These are phyloP conservation scores for Sporothrix variecibatus DNA, from an alignment of 2,329 filamentous ascomycete species.

Conservation along the genomic window DNA sequence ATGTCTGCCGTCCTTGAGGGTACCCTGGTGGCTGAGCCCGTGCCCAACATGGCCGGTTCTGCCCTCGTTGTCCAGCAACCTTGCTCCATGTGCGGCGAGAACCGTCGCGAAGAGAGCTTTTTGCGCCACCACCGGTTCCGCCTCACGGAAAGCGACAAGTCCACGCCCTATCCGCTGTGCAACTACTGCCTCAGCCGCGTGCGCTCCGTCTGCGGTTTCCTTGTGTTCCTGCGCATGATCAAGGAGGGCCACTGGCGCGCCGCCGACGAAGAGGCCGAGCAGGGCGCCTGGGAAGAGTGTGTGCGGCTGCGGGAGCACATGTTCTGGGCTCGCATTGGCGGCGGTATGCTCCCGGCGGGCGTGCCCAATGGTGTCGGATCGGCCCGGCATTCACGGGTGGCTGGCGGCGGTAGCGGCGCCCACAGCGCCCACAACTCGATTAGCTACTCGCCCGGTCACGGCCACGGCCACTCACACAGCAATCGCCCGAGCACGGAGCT, in stretches of 20 bases:
- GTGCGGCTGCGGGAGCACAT: conserved; percentile 87
- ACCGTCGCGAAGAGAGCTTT: conserved; percentile 68
- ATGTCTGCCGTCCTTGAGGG: conserved; percentile 82
- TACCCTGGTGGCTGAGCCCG: conserved; percentile 84
- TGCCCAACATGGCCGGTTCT: conserved; percentile 54
- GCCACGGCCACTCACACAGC: conserved; percentile 6
- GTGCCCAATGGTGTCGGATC: neutral
- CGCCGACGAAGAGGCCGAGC: conserved; percentile 80
- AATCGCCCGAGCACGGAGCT: conserved; percentile 5
- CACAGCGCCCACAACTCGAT: conserved; percentile 19
- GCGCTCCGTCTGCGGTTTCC: conserved; percentile 86
- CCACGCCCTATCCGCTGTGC: conserved; percentile 88
- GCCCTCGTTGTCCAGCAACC: neutral
- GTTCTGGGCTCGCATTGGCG: conserved; percentile 94
- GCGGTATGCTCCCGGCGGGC: conserved; percentile 75
- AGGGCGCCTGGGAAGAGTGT: conserved; percentile 91
- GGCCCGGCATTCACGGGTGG: conserved; percentile 19
- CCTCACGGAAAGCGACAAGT: conserved; percentile 80
- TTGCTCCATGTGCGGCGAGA: conserved; percentile 88
- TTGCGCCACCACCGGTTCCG: conserved; percentile 84
- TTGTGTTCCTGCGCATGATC: conserved; percentile 87
- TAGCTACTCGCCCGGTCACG: conserved; percentile 1
- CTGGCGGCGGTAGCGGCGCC: neutral
- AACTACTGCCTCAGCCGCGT: conserved; percentile 82
- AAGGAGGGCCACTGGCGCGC: conserved; percentile 90